Evolutionary conservation across 2,329 filamentous ascomycete species (phyloP).

Genomic region (Beauveria scarabaeidicola): DNA sequence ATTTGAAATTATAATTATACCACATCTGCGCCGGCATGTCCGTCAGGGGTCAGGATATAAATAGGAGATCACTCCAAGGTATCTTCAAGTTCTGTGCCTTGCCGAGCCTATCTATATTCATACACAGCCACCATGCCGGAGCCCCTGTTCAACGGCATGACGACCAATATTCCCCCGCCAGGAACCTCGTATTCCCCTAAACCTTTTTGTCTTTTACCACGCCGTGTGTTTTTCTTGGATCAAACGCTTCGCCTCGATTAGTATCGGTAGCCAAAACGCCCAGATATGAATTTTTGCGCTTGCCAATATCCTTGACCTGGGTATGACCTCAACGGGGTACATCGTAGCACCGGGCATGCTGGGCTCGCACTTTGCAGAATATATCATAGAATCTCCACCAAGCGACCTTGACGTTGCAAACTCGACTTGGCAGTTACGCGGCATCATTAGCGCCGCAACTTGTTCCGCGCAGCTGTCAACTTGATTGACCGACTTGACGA

Average conservation of each 20-base stretch:
- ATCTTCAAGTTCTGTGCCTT: background rate
- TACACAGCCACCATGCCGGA: background rate
- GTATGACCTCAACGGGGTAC: background rate
- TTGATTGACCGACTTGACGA: too few species aligned
- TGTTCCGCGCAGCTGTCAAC: background rate
- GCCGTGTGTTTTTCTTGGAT: background rate
- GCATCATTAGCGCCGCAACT: background rate
- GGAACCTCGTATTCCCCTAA: constrained; percentile 1
- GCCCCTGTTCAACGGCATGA: background rate
- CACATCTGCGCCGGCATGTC: too few species aligned
- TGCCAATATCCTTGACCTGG: background rate
- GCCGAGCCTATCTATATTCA: background rate
- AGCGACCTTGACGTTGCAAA: background rate
- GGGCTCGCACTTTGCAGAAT: background rate
- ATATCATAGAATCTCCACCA: constrained; percentile 1
- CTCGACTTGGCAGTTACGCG: too few species aligned
- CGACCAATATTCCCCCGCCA: background rate
- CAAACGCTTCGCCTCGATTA: background rate
- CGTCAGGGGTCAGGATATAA: background rate
- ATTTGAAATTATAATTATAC: too few species aligned
- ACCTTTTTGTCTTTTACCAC: background rate
- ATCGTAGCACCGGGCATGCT: background rate
- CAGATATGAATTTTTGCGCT: background rate
- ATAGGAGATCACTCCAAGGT: background rate
- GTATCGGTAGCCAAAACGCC: background rate